These are phyloP conservation scores for Zymoseptoria ardabiliae DNA, from an alignment of 2,329 filamentous ascomycete genomes.

Conservation along the genomic window DNA sequence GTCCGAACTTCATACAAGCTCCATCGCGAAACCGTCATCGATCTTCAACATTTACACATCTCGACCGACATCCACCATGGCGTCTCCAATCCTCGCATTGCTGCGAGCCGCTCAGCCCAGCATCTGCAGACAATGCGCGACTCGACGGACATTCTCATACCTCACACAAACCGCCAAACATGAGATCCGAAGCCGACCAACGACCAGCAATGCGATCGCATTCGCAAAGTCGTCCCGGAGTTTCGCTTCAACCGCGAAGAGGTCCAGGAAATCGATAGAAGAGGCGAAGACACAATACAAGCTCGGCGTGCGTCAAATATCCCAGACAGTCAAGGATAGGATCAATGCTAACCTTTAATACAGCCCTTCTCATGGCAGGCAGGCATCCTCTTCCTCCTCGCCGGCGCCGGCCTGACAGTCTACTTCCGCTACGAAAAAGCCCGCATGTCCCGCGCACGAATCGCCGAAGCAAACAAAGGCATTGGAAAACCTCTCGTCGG, in stretches of 20 bases:
- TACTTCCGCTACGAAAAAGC: slow-evolving; percentile 94
- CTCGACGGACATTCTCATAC: slow-evolving; percentile 16
- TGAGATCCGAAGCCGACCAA: slow-evolving; percentile 20
- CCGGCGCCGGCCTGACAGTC: slow-evolving; percentile 69
- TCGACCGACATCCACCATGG: slow-evolving; percentile 7
- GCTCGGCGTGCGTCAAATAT: slow-evolving; percentile 34
- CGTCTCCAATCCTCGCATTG: slow-evolving; percentile 4
- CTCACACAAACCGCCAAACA: slow-evolving; percentile 17
- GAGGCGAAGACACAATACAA: slow-evolving; percentile 39
- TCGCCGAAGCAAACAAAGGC: slow-evolving; percentile 88
- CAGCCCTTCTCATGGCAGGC: slow-evolving; percentile 93
- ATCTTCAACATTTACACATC: not conserved
- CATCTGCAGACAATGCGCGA: slow-evolving; percentile 23
- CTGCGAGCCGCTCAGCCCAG: slow-evolving; percentile 14
- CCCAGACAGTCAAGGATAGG: slow-evolving; percentile 4
- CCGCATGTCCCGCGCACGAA: slow-evolving; percentile 78
- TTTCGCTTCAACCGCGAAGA: slow-evolving; percentile 21
- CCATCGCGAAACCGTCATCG: not conserved
- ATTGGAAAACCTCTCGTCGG: slow-evolving; percentile 90
- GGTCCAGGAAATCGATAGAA: slow-evolving; percentile 35
- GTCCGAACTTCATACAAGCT: not conserved
- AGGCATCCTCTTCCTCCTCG: slow-evolving; percentile 73
- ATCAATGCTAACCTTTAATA: slow-evolving; percentile 3
- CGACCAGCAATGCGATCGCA: not conserved
- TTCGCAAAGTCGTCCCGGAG: slow-evolving; percentile 7